These are phyloP conservation scores for Trifolium subterraneum DNA, from an alignment of 306 rosid genomes.

Conservation along the genomic window DNA sequence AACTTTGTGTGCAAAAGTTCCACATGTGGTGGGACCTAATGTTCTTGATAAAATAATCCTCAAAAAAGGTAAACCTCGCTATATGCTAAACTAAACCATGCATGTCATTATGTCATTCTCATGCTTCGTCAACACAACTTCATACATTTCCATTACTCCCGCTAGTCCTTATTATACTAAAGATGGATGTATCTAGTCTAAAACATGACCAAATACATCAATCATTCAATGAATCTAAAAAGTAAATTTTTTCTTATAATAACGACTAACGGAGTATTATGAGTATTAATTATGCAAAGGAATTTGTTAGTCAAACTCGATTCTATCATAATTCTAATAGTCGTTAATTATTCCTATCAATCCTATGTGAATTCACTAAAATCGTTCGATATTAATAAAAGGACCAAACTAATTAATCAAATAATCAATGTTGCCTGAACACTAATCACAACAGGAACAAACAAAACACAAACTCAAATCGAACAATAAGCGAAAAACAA, in stretches of 20 bases:
- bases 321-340: background rate
- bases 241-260: no score
- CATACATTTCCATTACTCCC: background rate
- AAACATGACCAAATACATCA: no score
- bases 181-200: no score
- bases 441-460: background rate
- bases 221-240: no score
- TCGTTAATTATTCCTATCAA: background rate
- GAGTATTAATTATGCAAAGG: background rate
- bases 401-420: background rate
- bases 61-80: background rate
- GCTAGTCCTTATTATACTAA: no score
- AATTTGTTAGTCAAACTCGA: background rate
- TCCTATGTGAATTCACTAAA: background rate
- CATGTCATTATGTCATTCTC: background rate
- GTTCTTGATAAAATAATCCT: conserved; percentile 10
- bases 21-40: conserved; percentile 11
- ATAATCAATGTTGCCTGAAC: background rate
- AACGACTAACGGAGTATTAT: no score
- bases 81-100: background rate
- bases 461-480: conserved; percentile 8
- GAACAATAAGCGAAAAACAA: background rate
- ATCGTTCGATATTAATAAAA: background rate
- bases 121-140: conserved; percentile 9
- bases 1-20: conserved; percentile 22